Base-by-base conservation (phyloP, 768 basidiomycete species). In the Mycena leptocephala region DNA sequence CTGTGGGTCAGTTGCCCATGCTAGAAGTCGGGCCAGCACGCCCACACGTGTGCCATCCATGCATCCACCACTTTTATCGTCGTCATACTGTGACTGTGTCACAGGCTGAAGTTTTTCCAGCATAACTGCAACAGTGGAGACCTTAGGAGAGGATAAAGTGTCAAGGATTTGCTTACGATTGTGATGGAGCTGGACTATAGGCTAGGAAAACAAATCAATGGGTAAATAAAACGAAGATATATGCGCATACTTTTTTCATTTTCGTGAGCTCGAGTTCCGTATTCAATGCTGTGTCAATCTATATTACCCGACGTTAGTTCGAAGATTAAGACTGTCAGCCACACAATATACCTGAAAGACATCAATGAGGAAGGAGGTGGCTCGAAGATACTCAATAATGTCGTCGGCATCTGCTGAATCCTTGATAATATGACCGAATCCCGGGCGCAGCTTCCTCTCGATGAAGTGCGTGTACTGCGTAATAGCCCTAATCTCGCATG, bases 221-320 rank as follows among this genome's bases (percentile, higher is more conserved):
- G n/a, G n/a, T n/a, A n/a, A n/a, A n/a, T n/a, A 41, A 20, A 11
- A 26, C 16, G 18, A 46, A 7, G 6, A 46, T 14, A 20, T 6
- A 20, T 18, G 43, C 16, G 43, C 43, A 20, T 20, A 46, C 51
- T 11, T 37, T 37, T 14, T 55, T 33, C 35, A 55, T 67, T 2
- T 24, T 22, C 1, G 10, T 18, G 2, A n/a, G 14, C 20, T 26
- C 13, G 3, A 18, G 22, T 28, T 67, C 65, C 14, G 65, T 55
- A 28, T 55, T 53, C 51, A 67, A 55, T 2, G 33, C 22, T 11
- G 65, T 53, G 7, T 67, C 65, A 11, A 67, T 32, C 65, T 66
- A 22, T 20, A 16, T 35, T n/a, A 33, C 20, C 6, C 43, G 16
- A 35, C 2, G 1, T 32, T 53, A 16, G 8, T 13, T 2, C 1